Base-by-base conservation (phyloP, 176 grass and related monocot species). In the Oryza nivara region DNA sequence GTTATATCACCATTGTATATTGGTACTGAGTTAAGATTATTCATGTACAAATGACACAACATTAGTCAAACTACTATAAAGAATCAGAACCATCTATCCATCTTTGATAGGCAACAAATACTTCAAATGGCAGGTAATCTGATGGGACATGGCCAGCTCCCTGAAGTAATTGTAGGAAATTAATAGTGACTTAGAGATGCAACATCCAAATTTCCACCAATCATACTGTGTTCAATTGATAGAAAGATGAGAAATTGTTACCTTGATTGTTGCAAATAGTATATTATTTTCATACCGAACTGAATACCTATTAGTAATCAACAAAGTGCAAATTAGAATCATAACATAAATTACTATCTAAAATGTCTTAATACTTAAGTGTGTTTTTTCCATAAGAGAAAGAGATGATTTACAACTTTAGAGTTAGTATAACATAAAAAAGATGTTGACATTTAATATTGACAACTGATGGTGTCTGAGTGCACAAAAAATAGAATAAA, bases 111-210 rank as follows among this genome's bases (percentile, higher is more conserved):
- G 90, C 92, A 46, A 54, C 74, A 58, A 88, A 82, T 49, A 60
- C 40, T 92, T 95, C 92, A 65, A 80, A 88, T 38, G 92, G 90
- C 88, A 95, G 81, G 78, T 68, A 90, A 35, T 95, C 88, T 11
- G 86, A 85, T 67, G 88, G 84, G 47, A 88, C 75, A 88, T 95
- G 92, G 0, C 92, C 90, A 68, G 64, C 92, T 52, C 93, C 90
- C 85, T 95, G n/a, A 6, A 76, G 56, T 47, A 25, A 61, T 23
- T 43, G 11, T 72, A 76, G 6, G 11, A 77, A 43, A 72, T 70
- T 60, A 74, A 65, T 34, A 0, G 61, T 34, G 10, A 47, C 4
- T 26, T 40, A 16, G 46, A 2, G 35, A 34, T 67, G 28, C 3
- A 52, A n/a, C 28, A 70, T 12, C 13, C 35, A 36, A 7, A n/a